Conservation (phyloP, 2,329 filamentous ascomycete species). For the Fusarium camptoceras region DNA sequence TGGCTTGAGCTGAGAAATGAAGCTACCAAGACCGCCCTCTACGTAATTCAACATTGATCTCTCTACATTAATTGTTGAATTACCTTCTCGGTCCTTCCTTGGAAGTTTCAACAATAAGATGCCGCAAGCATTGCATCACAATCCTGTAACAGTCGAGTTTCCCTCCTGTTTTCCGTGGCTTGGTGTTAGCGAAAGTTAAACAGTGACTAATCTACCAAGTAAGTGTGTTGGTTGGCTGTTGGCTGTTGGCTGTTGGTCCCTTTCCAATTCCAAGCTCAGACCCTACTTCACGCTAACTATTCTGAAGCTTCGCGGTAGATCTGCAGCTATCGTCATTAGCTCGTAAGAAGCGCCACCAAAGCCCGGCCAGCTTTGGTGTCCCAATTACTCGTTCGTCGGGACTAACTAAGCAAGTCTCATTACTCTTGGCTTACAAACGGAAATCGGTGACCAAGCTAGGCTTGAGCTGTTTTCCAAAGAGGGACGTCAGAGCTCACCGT, state of each 20-base stretch:
- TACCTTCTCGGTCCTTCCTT: rapidly evolving
- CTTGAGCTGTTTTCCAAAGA: neutral
- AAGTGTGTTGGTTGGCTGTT: neutral
- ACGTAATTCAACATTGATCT: neutral
- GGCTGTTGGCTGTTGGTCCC: neutral
- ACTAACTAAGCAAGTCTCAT: neutral
- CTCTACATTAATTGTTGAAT: neutral
- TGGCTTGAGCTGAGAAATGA: neutral
- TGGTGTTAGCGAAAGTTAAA: neutral
- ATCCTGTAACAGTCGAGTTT: neutral
- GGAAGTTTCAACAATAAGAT: neutral
- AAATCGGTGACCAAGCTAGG: neutral
- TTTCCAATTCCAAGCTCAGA: neutral
- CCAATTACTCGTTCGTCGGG: neutral
- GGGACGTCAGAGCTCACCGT: neutral
- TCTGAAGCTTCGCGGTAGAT: neutral
- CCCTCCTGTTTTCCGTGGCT: neutral
- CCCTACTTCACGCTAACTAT: neutral
- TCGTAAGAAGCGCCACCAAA: too few species aligned
- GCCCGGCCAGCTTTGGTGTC: neutral
- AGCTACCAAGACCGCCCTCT: neutral
- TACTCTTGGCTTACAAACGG: neutral
- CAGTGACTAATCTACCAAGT: neutral
- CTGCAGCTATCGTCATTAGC: neutral
- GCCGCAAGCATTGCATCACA: neutral